phyloP scores from a whole-genome alignment of 345 rosid genomes.

The Diplotaxis tenuifolia region DNA sequence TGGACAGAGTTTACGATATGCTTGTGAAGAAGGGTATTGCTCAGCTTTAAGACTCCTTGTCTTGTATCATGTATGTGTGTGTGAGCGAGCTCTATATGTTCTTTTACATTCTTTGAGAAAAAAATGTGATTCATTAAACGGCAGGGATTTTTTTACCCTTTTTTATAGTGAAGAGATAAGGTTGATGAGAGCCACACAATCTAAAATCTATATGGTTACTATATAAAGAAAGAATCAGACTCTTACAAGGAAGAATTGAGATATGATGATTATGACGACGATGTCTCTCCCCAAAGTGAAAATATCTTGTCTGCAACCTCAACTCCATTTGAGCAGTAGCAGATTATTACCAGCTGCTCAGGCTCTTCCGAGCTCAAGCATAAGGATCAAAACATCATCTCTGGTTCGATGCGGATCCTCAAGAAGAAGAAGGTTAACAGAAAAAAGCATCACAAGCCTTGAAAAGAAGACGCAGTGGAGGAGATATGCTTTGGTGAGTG shows the following conservation, averaged over 20 bases:
- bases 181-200: slow-evolving; percentile 31
- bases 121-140: too few species aligned
- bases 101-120: too few species aligned
- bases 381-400: slow-evolving; percentile 20
- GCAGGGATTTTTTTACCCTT: too few species aligned
- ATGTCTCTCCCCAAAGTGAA: slow-evolving; percentile 25
- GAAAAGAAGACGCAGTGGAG: slow-evolving; percentile 40
- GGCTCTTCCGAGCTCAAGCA: slow-evolving; percentile 16
- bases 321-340: slow-evolving; percentile 13
- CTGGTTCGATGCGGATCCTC: slow-evolving; percentile 6
- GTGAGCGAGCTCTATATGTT: too few species aligned
- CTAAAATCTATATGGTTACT: background rate
- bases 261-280: background rate
- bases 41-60: too few species aligned
- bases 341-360: slow-evolving; percentile 8
- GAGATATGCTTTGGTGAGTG: slow-evolving; percentile 45
- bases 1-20: too few species aligned
- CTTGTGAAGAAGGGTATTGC: too few species aligned
- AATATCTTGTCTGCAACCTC: slow-evolving; percentile 30
- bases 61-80: too few species aligned
- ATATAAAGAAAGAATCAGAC: slow-evolving; percentile 8
- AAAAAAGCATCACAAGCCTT: background rate
- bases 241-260: background rate
- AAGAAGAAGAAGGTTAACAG: slow-evolving; percentile 12
- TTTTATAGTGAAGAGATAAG: slow-evolving; percentile 28